Base-by-base conservation (phyloP, 192 early-diverging fungal species). In the Coemansia sp. region DNA sequence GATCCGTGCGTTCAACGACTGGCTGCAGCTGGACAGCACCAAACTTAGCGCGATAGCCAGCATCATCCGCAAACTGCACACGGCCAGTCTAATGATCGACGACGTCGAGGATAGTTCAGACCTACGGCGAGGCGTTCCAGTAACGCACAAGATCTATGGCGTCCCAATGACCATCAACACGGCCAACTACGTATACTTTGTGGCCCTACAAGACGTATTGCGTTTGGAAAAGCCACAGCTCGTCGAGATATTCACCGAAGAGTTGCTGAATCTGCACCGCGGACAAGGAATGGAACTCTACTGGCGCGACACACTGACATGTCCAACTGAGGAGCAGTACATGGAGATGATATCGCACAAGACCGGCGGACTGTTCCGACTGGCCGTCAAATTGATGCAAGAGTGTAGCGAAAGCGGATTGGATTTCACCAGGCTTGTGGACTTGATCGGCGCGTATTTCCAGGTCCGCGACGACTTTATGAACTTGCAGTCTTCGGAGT, bases 251-350 rank as follows among this genome's bases (percentile, higher is more conserved):
- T 99, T 93, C 74, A 92, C 94, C 66, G 91, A 93, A 49, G 95
- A 99, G 79, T 73, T 99, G 33, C 49, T 98, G 30, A 89, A 92
- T 58, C 71, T 98, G 59, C 97, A 99, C 70, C 83, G 88, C 20
- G 97, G 97, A 4, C 97, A 99, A 84, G 97, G 97, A 16, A 94
- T 96, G 93, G 97, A 99, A 56, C 79, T 99, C 21, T 93, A 94
- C 58, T 99, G 95, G 93, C 84, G 97, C 33, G 97, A 99, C 49
- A 90, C 86, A 25, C 68, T 89, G 48, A 91, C 86, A 3, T 98
- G 96, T 81, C 97, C 97, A 0, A 89, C 88, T 16, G 95, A 99
- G 72, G 86, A 89, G 15, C 90, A 97, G 63, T 99, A 94, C 64
- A 70, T 99, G 67, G 84, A 91, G 40, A 99, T 99, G 96, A 92